Percentiles rank a stretch among this genome's conserved stretches.
These are phyloP conservation scores for Ensete ventricosum DNA, from an alignment of 176 grass and related monocot species.

Conservation along the genomic window DNA sequence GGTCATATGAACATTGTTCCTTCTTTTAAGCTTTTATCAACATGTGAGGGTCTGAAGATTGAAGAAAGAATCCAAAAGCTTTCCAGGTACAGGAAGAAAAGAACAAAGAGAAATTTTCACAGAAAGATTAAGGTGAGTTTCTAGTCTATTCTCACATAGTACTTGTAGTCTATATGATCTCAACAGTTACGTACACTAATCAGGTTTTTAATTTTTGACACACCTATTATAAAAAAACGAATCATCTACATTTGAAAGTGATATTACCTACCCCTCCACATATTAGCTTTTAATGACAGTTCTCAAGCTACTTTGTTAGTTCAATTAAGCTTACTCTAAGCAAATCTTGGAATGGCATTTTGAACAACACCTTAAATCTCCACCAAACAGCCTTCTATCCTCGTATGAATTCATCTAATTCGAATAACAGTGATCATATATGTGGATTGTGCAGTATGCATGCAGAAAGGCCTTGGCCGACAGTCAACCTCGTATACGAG, in stretches of 20 bases:
- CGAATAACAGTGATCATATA: not conserved
- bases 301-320: too few species aligned
- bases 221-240: too few species aligned
- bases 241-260: too few species aligned
- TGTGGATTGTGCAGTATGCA: conserved; percentile 6
- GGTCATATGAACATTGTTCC: not conserved
- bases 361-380: not conserved
- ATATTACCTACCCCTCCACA: too few species aligned
- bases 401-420: not conserved
- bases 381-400: not conserved
- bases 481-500: conserved; percentile 5
- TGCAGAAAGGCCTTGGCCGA: conserved; percentile 17
- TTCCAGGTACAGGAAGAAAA: conserved; percentile 18
- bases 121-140: conserved; percentile 11
- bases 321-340: too few species aligned
- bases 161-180: not conserved
- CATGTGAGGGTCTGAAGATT: not conserved
- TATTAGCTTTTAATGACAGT: too few species aligned
- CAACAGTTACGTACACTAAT: too few species aligned
- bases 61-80: conserved; percentile 11
- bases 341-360: too few species aligned
- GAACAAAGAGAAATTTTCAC: conserved; percentile 5
- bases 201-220: too few species aligned
- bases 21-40: not conserved
- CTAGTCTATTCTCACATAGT: not conserved